Evolutionary conservation across 164 flowering plant species (phyloP).

Genomic region (Platanus orientalis): DNA sequence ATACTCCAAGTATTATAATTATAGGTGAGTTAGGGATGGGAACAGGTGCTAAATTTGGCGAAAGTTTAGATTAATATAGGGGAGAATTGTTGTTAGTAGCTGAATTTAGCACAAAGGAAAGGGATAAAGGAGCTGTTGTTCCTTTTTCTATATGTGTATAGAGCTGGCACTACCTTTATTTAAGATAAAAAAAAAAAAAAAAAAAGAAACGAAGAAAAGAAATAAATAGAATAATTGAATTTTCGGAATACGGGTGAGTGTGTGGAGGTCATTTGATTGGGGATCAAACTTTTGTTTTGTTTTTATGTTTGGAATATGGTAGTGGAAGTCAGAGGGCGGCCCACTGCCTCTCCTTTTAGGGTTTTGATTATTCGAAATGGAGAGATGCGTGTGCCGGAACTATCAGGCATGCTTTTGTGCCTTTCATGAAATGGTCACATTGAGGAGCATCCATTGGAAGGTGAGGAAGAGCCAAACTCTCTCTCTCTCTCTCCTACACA

Average conservation of each 20-base stretch:
- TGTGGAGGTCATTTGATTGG: slow-evolving; percentile 42
- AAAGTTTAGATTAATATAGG: slow-evolving; percentile 15
- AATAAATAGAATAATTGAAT: slow-evolving; percentile 11
- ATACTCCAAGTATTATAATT: slow-evolving; percentile 23
- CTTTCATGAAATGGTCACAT: slow-evolving; percentile 20
- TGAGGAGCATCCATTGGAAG: slow-evolving; percentile 10
- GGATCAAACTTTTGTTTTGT: slow-evolving; percentile 36
- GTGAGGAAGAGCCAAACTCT: neutral
- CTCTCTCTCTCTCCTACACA: too few species aligned
- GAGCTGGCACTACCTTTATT: slow-evolving; percentile 32
- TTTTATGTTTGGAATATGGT: slow-evolving; percentile 21
- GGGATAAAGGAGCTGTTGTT: slow-evolving; percentile 31
- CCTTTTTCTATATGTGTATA: slow-evolving; percentile 25
- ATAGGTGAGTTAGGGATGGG: slow-evolving; percentile 33
- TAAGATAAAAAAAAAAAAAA: slow-evolving; percentile 6
- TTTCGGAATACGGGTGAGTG: slow-evolving; percentile 16
- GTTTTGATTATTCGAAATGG: slow-evolving; percentile 20
- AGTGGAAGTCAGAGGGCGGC: slow-evolving; percentile 40
- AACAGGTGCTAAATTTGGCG: slow-evolving; percentile 63
- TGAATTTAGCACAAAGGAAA: slow-evolving; percentile 26
- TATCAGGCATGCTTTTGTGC: slow-evolving; percentile 23
- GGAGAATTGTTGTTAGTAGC: slow-evolving; percentile 6
- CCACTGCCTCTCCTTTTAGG: slow-evolving; percentile 37
- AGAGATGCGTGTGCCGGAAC: slow-evolving; percentile 11
- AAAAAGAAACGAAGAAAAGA: neutral